Conservation (phyloP, 805 yeast species). For the Sungouiozyma intestinalis region DNA sequence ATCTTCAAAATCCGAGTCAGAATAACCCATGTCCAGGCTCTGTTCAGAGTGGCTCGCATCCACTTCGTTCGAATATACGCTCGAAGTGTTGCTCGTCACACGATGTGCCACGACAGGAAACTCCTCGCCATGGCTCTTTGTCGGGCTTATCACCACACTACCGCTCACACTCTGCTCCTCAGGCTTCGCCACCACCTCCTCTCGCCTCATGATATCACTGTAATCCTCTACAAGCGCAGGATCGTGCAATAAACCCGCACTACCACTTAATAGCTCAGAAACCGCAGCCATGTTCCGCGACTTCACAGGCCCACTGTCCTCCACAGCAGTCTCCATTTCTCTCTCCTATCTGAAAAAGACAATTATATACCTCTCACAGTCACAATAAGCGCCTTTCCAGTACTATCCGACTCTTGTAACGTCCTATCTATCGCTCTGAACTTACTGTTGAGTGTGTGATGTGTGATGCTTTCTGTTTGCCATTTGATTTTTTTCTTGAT, state of each 20-base stretch:
- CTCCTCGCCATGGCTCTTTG: background rate
- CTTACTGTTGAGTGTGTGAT: no score
- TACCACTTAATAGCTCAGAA: background rate
- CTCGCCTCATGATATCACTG: slow-evolving; percentile 12
- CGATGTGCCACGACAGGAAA: slow-evolving; percentile 6
- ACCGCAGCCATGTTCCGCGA: slow-evolving; percentile 7
- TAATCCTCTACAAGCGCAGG: slow-evolving; percentile 25
- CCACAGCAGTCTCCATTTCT: slow-evolving; percentile 2
- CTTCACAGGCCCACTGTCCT: slow-evolving; percentile 1
- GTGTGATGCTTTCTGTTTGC: background rate
- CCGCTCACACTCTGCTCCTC: slow-evolving; percentile 18
- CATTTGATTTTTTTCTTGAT: background rate
- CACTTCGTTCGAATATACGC: slow-evolving; percentile 7
- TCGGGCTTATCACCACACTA: slow-evolving; percentile 21
- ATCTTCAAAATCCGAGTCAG: slow-evolving; percentile 30
- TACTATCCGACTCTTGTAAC: background rate
- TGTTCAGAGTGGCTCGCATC: background rate
- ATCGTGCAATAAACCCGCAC: slow-evolving; percentile 17
- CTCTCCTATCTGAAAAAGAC: background rate
- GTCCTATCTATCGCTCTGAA: no score
- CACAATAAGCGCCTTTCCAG: no score
- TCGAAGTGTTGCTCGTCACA: slow-evolving; percentile 9
- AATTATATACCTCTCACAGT: background rate
- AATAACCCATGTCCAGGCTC: slow-evolving; percentile 16
- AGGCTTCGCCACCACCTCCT: slow-evolving; percentile 1